These are phyloP conservation scores for Colletotrichum sp. DNA, from an alignment of 2,329 filamentous ascomycete species.

Conservation along the genomic window DNA sequence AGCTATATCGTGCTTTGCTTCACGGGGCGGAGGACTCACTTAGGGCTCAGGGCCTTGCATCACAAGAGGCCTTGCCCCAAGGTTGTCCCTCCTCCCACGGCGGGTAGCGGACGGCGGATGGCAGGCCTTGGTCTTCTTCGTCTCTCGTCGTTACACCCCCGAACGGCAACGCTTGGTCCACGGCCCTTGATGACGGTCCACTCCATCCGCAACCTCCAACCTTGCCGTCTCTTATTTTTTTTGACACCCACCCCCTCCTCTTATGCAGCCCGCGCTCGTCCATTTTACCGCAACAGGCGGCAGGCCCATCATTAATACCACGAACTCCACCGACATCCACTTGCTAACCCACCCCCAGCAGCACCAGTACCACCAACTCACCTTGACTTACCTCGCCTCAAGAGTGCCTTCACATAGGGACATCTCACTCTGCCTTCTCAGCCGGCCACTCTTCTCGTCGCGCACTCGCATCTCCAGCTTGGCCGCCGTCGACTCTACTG, in stretches of 20 bases:
- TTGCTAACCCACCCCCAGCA: conserved; percentile 25
- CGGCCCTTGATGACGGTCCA: conserved; percentile 9
- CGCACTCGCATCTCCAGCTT: conserved; percentile 5
- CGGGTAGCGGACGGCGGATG: background rate
- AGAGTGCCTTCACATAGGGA: background rate
- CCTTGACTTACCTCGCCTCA: conserved; percentile 3
- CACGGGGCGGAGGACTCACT: background rate
- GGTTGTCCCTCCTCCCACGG: background rate
- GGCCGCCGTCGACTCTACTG: conserved; percentile 12
- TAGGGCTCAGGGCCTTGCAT: background rate
- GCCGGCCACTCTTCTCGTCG: background rate
- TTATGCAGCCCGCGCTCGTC: conserved; percentile 23
- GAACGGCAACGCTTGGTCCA: conserved; percentile 11
- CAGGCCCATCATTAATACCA: conserved; percentile 27
- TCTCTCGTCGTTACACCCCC: conserved; percentile 1
- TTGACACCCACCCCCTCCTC: conserved; percentile 3
- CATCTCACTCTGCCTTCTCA: conserved; percentile 1
- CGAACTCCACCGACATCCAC: conserved; percentile 22
- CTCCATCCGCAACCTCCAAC: conserved; percentile 21
- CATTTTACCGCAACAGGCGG: conserved; percentile 40
- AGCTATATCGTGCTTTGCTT: background rate
- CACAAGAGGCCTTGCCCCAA: background rate
- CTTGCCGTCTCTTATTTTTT: conserved; percentile 14
- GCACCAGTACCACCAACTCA: background rate
- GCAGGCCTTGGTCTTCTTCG: background rate